Percentiles rank a stretch among this genome's conserved stretches.
Evolutionary conservation across 2,329 filamentous ascomycete genomes (phyloP).

Genomic region (Colletotrichum echinochloae): DNA sequence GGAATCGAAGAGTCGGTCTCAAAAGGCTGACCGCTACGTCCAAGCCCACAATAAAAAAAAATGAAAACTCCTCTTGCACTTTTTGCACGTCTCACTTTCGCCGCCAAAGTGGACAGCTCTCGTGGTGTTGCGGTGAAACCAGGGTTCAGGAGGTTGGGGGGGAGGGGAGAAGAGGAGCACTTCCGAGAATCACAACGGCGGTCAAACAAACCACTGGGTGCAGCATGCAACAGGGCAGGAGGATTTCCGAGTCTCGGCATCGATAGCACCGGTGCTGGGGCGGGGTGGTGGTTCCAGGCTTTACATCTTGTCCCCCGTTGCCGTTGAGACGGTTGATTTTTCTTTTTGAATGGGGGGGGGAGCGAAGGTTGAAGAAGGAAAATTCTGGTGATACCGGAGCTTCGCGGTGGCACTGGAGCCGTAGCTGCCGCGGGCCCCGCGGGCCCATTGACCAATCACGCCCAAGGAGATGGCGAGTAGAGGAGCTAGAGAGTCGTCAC

Average conservation of each 20-base stretch:
- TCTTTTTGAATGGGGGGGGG: background rate
- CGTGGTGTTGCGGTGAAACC: conserved; percentile 24
- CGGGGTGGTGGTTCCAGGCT: background rate
- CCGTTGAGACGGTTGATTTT: conserved; percentile 28
- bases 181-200: conserved; percentile 35
- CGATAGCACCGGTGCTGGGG: conserved; percentile 10
- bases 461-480: conserved; percentile 29
- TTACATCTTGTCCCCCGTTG: conserved; percentile 36
- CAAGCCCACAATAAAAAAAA: background rate
- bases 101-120: conserved; percentile 21
- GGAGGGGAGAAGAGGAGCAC: conserved; percentile 14
- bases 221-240: conserved; percentile 12
- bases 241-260: conserved; percentile 6
- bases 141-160: conserved; percentile 36
- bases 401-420: conserved; percentile 26
- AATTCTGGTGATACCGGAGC: conserved; percentile 30
- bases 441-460: conserved; percentile 35
- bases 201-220: conserved; percentile 27
- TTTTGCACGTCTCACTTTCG: conserved; percentile 1
- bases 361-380: conserved; percentile 32
- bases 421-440: conserved; percentile 34
- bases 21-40: conserved; percentile 31
- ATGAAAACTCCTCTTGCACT: background rate
- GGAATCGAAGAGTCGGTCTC: conserved; percentile 9
- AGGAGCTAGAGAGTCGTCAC: conserved; percentile 25